These are phyloP conservation scores for Penicillium concentricum DNA, from an alignment of 2,329 filamentous ascomycete species.

Conservation along the genomic window DNA sequence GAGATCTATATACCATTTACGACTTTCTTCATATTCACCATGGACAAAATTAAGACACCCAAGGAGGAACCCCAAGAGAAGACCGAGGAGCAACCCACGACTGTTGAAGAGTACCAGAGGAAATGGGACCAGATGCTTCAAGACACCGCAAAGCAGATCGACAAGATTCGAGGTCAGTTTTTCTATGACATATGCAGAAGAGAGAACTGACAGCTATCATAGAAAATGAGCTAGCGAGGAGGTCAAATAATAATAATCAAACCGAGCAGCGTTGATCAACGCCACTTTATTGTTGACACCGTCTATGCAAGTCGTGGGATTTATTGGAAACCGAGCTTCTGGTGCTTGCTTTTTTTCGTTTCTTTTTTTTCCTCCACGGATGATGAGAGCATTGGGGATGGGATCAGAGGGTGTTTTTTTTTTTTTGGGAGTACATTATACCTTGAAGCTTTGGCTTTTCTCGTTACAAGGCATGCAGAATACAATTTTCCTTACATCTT, in stretches of 20 bases:
- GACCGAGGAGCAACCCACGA: not conserved
- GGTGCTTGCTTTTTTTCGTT: not conserved
- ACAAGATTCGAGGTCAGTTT: constrained; percentile 8
- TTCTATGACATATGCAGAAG: constrained; percentile 5
- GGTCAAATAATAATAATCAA: not conserved
- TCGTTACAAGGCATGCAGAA: constrained; percentile 4
- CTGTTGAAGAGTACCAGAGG: constrained; percentile 8
- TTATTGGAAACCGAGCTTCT: not conserved
- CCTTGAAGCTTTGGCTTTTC: not conserved
- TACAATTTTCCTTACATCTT: not conserved
- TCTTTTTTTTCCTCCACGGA: not conserved
- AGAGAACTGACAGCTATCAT: constrained; percentile 7
- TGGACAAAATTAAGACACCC: constrained; percentile 4
- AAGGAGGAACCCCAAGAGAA: constrained; percentile 2
- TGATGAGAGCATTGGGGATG: constrained; percentile 2
- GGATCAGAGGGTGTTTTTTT: not conserved
- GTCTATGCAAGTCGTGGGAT: constrained; percentile 1
- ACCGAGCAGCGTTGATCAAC: constrained; percentile 1
- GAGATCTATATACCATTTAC: not conserved
- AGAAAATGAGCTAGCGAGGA: constrained; percentile 8
- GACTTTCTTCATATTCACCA: not conserved
- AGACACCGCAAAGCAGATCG: constrained; percentile 8
- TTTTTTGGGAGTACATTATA: not conserved
- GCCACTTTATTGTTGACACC: not conserved
- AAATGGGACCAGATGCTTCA: constrained; percentile 11